Percentiles rank a stretch among this genome's conserved stretches.
These are phyloP conservation scores for Sphaerostilbella broomeana DNA, from an alignment of 2,329 filamentous ascomycete genomes.

Conservation along the genomic window DNA sequence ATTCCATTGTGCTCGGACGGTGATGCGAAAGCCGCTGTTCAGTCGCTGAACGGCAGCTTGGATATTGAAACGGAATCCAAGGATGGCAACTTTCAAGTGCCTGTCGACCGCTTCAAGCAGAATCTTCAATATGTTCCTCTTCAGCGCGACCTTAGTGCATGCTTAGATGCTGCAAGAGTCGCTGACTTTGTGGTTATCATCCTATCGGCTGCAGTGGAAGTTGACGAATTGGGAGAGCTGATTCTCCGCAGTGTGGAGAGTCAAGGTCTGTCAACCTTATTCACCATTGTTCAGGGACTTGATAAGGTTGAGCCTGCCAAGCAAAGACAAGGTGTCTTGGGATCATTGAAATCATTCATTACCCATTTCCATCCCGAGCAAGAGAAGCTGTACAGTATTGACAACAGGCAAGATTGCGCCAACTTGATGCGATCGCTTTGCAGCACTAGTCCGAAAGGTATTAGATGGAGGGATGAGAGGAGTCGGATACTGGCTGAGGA, in stretches of 20 bases:
- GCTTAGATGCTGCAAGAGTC: constrained; percentile 76
- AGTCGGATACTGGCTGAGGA: constrained; percentile 94
- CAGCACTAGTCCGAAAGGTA: constrained; percentile 84
- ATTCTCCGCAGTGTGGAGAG: constrained; percentile 83
- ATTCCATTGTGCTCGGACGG: constrained; percentile 74
- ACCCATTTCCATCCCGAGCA: constrained; percentile 89
- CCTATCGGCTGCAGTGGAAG: constrained; percentile 74
- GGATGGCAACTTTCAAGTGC: constrained; percentile 55
- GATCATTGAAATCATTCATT: constrained; percentile 86
- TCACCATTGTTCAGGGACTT: constrained; percentile 75
- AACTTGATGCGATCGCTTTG: constrained; percentile 89
- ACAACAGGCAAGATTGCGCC: constrained; percentile 81
- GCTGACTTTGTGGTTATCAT: constrained; percentile 90
- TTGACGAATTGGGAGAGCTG: constrained; percentile 77
- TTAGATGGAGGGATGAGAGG: constrained; percentile 91
- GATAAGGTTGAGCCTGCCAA: constrained; percentile 75
- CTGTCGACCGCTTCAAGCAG: constrained; percentile 89
- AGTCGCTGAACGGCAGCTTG: constrained; percentile 67
- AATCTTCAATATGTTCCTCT: constrained; percentile 79
- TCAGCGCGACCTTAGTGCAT: constrained; percentile 65
- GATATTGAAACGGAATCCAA: constrained; percentile 65
- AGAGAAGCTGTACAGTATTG: constrained; percentile 84
- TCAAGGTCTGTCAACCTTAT: constrained; percentile 89
- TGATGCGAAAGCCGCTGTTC: constrained; percentile 60
- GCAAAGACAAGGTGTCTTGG: constrained; percentile 65